Base-by-base conservation (phyloP, 257 asterid species). In the Solanum tarijense region DNA sequence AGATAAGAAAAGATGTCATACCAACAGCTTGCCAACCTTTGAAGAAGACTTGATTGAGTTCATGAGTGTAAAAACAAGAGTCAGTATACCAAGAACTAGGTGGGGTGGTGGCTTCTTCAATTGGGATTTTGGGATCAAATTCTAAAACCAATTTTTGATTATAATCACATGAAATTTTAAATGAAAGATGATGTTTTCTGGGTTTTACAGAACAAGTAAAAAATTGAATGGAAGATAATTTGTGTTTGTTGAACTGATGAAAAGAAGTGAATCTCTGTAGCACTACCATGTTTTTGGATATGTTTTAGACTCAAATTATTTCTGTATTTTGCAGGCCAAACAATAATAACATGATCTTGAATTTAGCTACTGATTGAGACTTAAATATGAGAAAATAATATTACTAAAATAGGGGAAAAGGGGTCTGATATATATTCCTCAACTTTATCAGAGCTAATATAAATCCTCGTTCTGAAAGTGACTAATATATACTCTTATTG, bases 81-180 rank as follows among this genome's bases (percentile, higher is more conserved):
- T 94, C 94, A 7, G 94, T 93, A 83, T 96, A 96, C 98, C 99
- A 95, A 38, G 94, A 92, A 90, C 94, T 92, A 2, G 98, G 99
- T 6, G 98, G 98, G 83, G 96, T 95, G 31, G 86, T 35, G 9
- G 98, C 98, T 91, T 92, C 95, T 88, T 94, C 96, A 23, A 93
- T 87, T 1, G 99, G 95, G 35, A 95, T 94, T 87, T 82, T 60
- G 36, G 98, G 98, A 58, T 94, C 79, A 90, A 96, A 96, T 35
- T 35, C 92, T 81, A 78, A 87, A 48, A 93, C 88, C 89, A 94
- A 35, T 73, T 88, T 89, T 84, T 86, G 62, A 58, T 90, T 78
- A 86, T 48, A 27, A 27, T 29, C 9, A 41, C 27, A 79, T 79
- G 85, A 27, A 13, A 43, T 58, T 79, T 79, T 20, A 43, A 25